phyloP scores from a whole-genome alignment of 352 stramenopile genomes.

The Phytophthora gonapodyides region DNA sequence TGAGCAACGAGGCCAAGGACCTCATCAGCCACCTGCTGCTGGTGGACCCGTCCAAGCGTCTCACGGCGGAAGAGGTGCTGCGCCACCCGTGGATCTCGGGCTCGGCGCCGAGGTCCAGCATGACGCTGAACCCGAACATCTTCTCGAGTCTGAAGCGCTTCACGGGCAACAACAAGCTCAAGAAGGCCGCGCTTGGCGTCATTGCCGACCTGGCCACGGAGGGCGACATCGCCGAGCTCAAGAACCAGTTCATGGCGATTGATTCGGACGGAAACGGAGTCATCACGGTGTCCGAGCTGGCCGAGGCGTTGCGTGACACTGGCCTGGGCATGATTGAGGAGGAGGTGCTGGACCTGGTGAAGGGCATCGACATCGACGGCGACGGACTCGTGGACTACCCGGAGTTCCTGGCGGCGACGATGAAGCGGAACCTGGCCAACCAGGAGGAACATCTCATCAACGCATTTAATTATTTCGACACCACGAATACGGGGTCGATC shows the following conservation, averaged over 20 bases:
- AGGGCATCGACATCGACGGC: slow-evolving; percentile 91
- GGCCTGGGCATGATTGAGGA: slow-evolving; percentile 90
- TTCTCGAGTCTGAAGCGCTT: slow-evolving; percentile 89
- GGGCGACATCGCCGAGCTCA: slow-evolving; percentile 82
- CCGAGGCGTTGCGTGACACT: slow-evolving; percentile 75
- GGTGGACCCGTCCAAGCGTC: slow-evolving; percentile 90
- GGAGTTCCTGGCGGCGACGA: slow-evolving; percentile 91
- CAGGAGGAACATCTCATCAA: slow-evolving; percentile 89
- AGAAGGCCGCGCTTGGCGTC: slow-evolving; percentile 87
- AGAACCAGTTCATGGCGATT: slow-evolving; percentile 89
- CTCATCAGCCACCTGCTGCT: slow-evolving; percentile 95
- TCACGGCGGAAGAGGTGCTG: slow-evolving; percentile 92
- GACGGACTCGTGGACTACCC: slow-evolving; percentile 89
- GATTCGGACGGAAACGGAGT: slow-evolving; percentile 87
- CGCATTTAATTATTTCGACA: slow-evolving; percentile 93
- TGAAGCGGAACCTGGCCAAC: slow-evolving; percentile 89
- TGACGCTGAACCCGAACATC: slow-evolving; percentile 84
- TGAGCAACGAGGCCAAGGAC: slow-evolving; percentile 92
- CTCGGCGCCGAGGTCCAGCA: slow-evolving; percentile 69
- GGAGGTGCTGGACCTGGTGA: slow-evolving; percentile 86
- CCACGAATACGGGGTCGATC: slow-evolving; percentile 84
- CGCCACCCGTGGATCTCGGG: slow-evolving; percentile 87
- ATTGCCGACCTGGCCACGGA: slow-evolving; percentile 88
- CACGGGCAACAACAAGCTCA: slow-evolving; percentile 90
- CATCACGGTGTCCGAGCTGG: slow-evolving; percentile 90